Percentiles rank a stretch among this genome's conserved stretches.
phyloP scores from a whole-genome alignment of 805 yeast species.

The Myxozyma geophila region DNA sequence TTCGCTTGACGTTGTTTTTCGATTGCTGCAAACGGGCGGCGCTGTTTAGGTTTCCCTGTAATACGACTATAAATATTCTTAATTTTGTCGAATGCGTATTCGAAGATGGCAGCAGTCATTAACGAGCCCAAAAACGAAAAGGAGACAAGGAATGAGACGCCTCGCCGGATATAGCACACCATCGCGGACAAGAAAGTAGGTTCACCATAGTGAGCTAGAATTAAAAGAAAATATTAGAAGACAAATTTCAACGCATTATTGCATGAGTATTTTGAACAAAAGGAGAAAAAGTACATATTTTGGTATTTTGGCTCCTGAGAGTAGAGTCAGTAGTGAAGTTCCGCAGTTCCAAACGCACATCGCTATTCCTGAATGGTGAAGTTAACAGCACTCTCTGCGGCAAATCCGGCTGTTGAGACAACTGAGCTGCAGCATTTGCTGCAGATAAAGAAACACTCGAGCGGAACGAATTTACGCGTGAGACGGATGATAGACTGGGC shows the following conservation, averaged over 20 bases:
- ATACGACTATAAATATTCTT: neutral
- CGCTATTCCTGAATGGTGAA: neutral
- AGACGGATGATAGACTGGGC: slow-evolving; percentile 8
- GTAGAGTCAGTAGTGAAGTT: neutral
- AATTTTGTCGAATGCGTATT: neutral
- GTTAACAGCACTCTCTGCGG: neutral
- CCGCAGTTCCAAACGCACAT: slow-evolving; percentile 8
- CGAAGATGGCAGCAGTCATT: slow-evolving; percentile 21
- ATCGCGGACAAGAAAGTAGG: slow-evolving; percentile 5
- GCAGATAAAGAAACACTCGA: slow-evolving; percentile 9
- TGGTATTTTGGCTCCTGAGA: neutral
- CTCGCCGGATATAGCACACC: slow-evolving; percentile 22
- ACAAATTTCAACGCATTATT: too few species aligned
- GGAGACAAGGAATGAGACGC: slow-evolving; percentile 22
- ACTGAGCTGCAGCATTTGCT: slow-evolving; percentile 5
- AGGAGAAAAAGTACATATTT: slow-evolving; percentile 4
- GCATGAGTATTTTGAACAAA: too few species aligned
- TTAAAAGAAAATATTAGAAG: neutral
- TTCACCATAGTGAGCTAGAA: slow-evolving; percentile 17
- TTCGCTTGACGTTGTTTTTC: slow-evolving; percentile 24
- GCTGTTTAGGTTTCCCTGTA: neutral
- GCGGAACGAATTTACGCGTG: slow-evolving; percentile 18
- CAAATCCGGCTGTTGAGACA: neutral
- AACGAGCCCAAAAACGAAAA: slow-evolving; percentile 28
- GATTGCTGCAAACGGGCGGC: slow-evolving; percentile 27